Percentiles rank a stretch among this genome's conserved stretches.
These are phyloP conservation scores for Candida mesenterica DNA, from an alignment of 1,139 yeast genomes.

Conservation along the genomic window DNA sequence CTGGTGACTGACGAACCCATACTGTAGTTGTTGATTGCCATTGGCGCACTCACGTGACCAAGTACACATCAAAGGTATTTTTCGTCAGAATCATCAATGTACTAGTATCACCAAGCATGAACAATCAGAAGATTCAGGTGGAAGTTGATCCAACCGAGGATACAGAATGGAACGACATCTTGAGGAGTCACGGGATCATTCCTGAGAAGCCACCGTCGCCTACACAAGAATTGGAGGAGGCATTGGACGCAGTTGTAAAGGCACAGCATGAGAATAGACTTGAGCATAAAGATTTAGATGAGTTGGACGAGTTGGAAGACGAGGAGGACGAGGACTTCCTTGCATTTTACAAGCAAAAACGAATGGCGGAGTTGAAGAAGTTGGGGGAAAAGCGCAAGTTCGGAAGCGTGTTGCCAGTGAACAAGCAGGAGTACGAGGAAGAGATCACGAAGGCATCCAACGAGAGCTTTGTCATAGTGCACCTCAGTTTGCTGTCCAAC, in stretches of 20 bases:
- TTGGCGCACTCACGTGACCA: not conserved
- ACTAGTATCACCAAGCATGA: slow-evolving; percentile 21
- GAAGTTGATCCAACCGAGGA: slow-evolving; percentile 95
- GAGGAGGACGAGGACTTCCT: slow-evolving; percentile 78
- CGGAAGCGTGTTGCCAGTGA: slow-evolving; percentile 74
- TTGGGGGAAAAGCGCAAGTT: slow-evolving; percentile 61
- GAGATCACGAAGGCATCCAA: slow-evolving; percentile 84
- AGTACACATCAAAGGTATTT: too few relatives aligned
- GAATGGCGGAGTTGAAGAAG: slow-evolving; percentile 69
- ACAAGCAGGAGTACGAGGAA: slow-evolving; percentile 81
- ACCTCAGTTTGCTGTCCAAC: slow-evolving; percentile 67
- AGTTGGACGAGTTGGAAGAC: slow-evolving; percentile 76
- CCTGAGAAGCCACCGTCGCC: slow-evolving; percentile 94
- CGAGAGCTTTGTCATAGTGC: slow-evolving; percentile 63
- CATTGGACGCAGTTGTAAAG: slow-evolving; percentile 76
- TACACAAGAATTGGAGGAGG: slow-evolving; percentile 80
- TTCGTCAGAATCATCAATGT: too few relatives aligned
- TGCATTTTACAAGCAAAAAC: slow-evolving; percentile 67
- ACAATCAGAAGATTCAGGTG: slow-evolving; percentile 57
- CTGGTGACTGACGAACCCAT: too few relatives aligned
- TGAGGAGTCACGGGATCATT: slow-evolving; percentile 84
- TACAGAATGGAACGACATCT: slow-evolving; percentile 97
- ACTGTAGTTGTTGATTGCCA: not conserved
- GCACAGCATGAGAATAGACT: slow-evolving; percentile 73
- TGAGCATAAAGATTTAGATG: slow-evolving; percentile 73